phyloP scores from a whole-genome alignment of 768 basidiomycete genomes.

The Dentipellis fragilis region DNA sequence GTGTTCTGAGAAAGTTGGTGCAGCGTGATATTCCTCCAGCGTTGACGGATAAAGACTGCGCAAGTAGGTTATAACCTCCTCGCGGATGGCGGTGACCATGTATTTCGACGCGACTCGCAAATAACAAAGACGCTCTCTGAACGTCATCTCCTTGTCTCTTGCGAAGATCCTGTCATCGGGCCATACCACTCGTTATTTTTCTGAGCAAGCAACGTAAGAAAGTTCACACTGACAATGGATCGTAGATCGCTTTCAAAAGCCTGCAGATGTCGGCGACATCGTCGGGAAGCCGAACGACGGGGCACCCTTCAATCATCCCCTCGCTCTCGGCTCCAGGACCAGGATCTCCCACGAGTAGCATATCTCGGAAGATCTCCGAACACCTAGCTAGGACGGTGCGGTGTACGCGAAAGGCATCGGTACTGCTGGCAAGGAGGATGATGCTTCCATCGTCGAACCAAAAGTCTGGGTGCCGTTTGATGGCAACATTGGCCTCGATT shows the following conservation, averaged over 20 bases:
- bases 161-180: no score
- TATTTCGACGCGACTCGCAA: background rate
- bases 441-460: background rate
- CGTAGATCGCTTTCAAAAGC: background rate
- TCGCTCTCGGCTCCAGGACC: background rate
- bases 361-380: background rate
- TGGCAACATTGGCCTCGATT: no score
- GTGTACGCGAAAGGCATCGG: background rate
- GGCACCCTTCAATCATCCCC: background rate
- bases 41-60: background rate
- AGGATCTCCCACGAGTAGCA: background rate
- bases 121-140: no score
- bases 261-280: background rate
- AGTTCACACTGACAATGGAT: background rate
- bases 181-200: no score
- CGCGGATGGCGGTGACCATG: background rate
- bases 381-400: background rate
- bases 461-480: background rate
- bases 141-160: no score
- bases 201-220: no score
- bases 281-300: background rate
- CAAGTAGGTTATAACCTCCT: background rate
- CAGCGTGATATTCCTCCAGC: background rate
- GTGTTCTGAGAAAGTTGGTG: no score
- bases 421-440: background rate